Conservation (phyloP, 352 stramenopile genomes). For the Globisporangium middletonii region DNA sequence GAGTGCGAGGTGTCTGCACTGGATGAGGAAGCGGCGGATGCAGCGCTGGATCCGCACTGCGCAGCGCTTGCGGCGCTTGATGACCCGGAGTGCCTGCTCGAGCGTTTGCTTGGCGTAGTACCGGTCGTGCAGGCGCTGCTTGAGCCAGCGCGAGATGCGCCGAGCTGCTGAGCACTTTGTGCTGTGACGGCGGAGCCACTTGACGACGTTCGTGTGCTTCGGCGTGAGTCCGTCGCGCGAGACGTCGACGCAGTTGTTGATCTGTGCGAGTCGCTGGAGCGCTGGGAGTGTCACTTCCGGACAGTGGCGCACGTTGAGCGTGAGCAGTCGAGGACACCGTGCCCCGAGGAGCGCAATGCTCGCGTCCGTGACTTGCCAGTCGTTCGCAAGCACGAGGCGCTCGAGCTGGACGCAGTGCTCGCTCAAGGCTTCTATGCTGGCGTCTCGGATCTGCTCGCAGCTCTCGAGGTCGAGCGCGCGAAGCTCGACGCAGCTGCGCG, state of each 20-base stretch:
- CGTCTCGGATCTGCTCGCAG: constrained; percentile 66
- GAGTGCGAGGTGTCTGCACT: constrained; percentile 19
- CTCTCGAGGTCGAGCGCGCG: constrained; percentile 55
- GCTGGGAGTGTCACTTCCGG: constrained; percentile 46
- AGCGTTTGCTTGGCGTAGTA: constrained; percentile 33
- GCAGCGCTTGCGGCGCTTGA: constrained; percentile 35
- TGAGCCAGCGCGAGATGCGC: constrained; percentile 44
- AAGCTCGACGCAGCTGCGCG: constrained; percentile 26
- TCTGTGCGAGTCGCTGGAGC: constrained; percentile 29
- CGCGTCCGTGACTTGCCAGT: constrained; percentile 66
- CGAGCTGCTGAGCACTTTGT: constrained; percentile 23
- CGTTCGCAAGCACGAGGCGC: constrained; percentile 51
- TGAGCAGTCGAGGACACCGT: constrained; percentile 24
- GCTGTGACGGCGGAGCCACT: constrained; percentile 31
- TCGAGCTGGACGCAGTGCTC: constrained; percentile 34
- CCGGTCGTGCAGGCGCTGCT: constrained; percentile 20
- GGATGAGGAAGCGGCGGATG: constrained; percentile 26
- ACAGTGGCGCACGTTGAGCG: constrained; percentile 55
- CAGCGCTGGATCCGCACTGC: constrained; percentile 45
- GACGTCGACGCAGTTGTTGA: constrained; percentile 31
- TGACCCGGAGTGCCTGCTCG: constrained; percentile 34
- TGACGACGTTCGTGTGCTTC: constrained; percentile 40
- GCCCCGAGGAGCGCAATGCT: constrained; percentile 22
- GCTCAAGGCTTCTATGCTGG: constrained; percentile 26
- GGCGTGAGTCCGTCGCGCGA: constrained; percentile 37